These are phyloP conservation scores for Seiridium cupressi DNA, from an alignment of 2,329 filamentous ascomycete species.

Conservation along the genomic window DNA sequence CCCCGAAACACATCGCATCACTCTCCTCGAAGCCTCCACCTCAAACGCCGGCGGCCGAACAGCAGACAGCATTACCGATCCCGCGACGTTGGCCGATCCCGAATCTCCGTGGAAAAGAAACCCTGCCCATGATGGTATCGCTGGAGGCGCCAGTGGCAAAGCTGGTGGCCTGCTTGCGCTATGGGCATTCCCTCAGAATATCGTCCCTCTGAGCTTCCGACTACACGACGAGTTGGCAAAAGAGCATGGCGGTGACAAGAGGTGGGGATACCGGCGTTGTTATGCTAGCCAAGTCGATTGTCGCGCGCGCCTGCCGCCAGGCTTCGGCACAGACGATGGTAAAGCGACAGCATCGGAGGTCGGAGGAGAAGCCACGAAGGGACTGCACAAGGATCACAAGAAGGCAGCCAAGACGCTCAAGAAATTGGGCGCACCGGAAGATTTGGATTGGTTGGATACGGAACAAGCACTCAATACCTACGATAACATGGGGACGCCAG, in stretches of 20 bases:
- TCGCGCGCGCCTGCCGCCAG: constrained; percentile 24
- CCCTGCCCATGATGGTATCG: constrained; percentile 49
- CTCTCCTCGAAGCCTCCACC: constrained; percentile 68
- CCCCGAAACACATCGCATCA: constrained; percentile 63
- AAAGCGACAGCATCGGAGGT: neutral
- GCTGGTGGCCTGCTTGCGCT: constrained; percentile 71
- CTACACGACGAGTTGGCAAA: constrained; percentile 68
- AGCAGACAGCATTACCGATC: constrained; percentile 27
- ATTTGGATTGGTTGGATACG: constrained; percentile 68
- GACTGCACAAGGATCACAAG: constrained; percentile 29
- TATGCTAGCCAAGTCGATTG: constrained; percentile 30
- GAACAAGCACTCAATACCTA: constrained; percentile 43
- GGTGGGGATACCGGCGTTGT: constrained; percentile 67
- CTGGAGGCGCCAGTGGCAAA: constrained; percentile 74
- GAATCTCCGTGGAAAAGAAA: constrained; percentile 21
- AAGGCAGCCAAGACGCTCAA: constrained; percentile 21
- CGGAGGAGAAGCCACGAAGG: constrained; percentile 16
- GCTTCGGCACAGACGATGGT: constrained; percentile 6
- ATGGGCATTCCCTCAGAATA: constrained; percentile 71
- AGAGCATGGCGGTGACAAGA: constrained; percentile 63
- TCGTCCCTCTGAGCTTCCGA: constrained; percentile 69
- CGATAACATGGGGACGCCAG: constrained; percentile 41
- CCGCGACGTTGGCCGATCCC: constrained; percentile 26
- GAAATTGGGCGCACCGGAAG: constrained; percentile 41
- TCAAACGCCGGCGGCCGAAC: constrained; percentile 30